Evolutionary conservation across 345 rosid genomes (phyloP), one percentile per base, ranked within the genome.

Genomic region (Kandelia obovata): DNA sequence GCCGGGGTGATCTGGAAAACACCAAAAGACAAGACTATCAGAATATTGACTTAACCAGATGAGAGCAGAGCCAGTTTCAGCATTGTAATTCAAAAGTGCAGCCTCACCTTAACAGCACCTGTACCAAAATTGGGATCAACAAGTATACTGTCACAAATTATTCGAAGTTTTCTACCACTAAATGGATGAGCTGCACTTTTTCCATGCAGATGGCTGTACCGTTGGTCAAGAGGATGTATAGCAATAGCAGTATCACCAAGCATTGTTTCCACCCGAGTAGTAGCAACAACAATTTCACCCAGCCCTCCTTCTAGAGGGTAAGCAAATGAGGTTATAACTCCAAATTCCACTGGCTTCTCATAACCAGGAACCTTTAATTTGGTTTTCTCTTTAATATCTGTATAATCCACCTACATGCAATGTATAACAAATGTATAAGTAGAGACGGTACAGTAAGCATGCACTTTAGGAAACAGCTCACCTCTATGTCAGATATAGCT

Each of bases 241-340:
- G 98, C 99, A 76, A 95, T 85, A 37, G 99, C 98, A 43, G 91
- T 90, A 73, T 95, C 99, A 62, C 99, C 98, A 67, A 95, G 92
- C 98, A 95, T 95, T 25, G 98, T 95, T 77, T 95, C 99, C 74
- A 95, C 85, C 81, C 98, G 87, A 46, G 99, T 95, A 34, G 98
- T 95, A 78, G 99, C 99, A 66, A 95, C 96, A 76, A 95, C 88
- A 72, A 95, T 89, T 80, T 95, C 95, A 47, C 96, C 96, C 49
- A 86, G 76, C 39, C 77, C 91, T 64, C 80, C 96, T 66, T 90
- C 98, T 55, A 95, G 67, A 66, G 92, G 94, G 72, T 95, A 90
- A 37, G 98, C 98, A 82, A 95, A 95, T 25, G 89, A 89, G 13
- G 93, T 90, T 72, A 95, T 72, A 59, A 95, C 87, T 60, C 99